A percentile compares a stretch with the other conserved stretches of the same genome.
Evolutionary conservation across 257 asterid species (phyloP).

Genomic region (Solanum lycopersicoides): DNA sequence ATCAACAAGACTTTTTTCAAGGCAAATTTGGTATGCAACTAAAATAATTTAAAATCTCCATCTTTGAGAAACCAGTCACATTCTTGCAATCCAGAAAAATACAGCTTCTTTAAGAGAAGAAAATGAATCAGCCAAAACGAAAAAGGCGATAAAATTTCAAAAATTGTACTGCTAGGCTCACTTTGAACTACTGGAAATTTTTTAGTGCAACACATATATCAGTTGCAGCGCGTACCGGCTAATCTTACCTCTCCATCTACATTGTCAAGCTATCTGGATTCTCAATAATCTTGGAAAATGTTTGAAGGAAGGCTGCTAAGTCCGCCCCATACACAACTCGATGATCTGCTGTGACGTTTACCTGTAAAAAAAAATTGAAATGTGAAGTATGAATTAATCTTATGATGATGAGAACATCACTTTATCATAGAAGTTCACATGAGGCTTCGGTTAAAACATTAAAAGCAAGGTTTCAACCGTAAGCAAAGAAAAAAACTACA

Average conservation of each 20-base stretch:
- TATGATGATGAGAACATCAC: not conserved
- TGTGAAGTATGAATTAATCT: not conserved
- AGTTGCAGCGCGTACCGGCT: not conserved
- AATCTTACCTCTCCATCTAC: slow-evolving; percentile 24
- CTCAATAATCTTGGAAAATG: slow-evolving; percentile 60
- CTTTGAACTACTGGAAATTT: not conserved
- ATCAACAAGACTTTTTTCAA: not conserved
- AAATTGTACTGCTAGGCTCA: not conserved
- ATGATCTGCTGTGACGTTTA: slow-evolving; percentile 81
- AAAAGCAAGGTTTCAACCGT: not conserved
- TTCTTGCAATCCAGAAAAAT: not conserved
- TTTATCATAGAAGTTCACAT: not conserved
- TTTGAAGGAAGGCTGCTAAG: slow-evolving; percentile 72
- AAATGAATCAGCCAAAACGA: not conserved
- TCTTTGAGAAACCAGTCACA: not conserved
- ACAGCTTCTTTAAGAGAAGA: not conserved
- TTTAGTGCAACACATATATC: not conserved
- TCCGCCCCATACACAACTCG: slow-evolving; percentile 79
- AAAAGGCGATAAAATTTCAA: not conserved
- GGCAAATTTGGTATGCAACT: not conserved
- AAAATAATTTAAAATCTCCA: not conserved
- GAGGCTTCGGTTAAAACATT: not conserved
- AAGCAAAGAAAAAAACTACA: not conserved
- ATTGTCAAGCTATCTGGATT: slow-evolving; percentile 70
- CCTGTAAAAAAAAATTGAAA: no score